phyloP scores from a whole-genome alignment of 352 stramenopile genomes.

The Pythium chondricola region DNA sequence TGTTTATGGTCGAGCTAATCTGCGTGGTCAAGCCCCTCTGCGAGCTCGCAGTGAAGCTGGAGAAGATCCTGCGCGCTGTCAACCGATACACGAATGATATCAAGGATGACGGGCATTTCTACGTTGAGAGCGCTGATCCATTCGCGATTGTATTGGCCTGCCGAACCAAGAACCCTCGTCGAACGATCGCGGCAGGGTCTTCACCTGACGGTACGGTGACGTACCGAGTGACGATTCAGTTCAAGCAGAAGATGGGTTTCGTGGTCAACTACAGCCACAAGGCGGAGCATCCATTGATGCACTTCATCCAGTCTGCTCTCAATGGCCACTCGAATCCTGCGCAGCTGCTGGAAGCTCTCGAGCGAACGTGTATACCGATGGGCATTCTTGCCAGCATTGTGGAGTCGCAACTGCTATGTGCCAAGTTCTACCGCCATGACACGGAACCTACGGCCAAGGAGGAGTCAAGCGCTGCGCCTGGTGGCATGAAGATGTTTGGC shows the following conservation, averaged over 20 bases:
- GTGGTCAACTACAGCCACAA: slow-evolving; percentile 87
- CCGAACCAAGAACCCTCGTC: slow-evolving; percentile 59
- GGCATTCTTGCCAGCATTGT: slow-evolving; percentile 76
- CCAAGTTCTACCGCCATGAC: slow-evolving; percentile 81
- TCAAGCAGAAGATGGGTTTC: slow-evolving; percentile 86
- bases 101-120: slow-evolving; percentile 68
- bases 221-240: slow-evolving; percentile 79
- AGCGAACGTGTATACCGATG: slow-evolving; percentile 80
- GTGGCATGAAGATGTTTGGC: slow-evolving; percentile 38
- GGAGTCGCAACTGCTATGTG: slow-evolving; percentile 76
- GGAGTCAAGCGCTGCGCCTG: slow-evolving; percentile 19
- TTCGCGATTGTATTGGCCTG: slow-evolving; percentile 79
- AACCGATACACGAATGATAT: slow-evolving; percentile 75
- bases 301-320: slow-evolving; percentile 81
- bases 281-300: slow-evolving; percentile 75
- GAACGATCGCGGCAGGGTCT: slow-evolving; percentile 62
- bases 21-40: slow-evolving; percentile 81
- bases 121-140: slow-evolving; percentile 79
- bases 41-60: slow-evolving; percentile 75
- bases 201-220: slow-evolving; percentile 66
- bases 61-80: slow-evolving; percentile 57
- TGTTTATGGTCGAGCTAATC: slow-evolving; percentile 87
- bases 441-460: slow-evolving; percentile 34
- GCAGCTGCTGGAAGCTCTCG: slow-evolving; percentile 75
- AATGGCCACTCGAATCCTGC: slow-evolving; percentile 76